Evolutionary conservation across 495 filamentous ascomycete species (phyloP).

Genomic region (Trichoderma reesei): DNA sequence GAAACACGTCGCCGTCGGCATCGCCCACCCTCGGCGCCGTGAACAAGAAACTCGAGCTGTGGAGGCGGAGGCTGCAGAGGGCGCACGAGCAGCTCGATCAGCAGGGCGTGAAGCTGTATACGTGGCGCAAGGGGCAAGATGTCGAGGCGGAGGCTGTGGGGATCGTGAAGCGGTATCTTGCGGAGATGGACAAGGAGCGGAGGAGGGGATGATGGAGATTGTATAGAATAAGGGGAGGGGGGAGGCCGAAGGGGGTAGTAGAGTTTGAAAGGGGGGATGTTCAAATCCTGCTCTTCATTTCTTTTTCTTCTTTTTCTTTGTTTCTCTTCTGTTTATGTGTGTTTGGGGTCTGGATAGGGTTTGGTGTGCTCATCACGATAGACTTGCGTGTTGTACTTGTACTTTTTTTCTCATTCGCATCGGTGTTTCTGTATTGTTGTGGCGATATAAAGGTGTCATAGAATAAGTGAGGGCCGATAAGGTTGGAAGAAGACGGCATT

Average conservation of each 20-base stretch:
- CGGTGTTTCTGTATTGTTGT: too few relatives aligned
- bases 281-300: too few relatives aligned
- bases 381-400: not conserved
- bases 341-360: not conserved
- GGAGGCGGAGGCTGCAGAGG: constrained; percentile 66
- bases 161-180: constrained; percentile 34
- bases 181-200: constrained; percentile 22
- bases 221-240: not conserved
- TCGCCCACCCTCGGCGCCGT: constrained; percentile 18
- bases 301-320: not conserved
- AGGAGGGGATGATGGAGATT: not conserved
- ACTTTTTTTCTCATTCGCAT: too few relatives aligned
- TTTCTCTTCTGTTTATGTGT: not conserved
- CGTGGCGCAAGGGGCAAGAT: constrained; percentile 81
- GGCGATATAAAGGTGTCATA: too few relatives aligned
- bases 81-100: constrained; percentile 61
- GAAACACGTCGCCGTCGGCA: constrained; percentile 9
- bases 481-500: too few relatives aligned
- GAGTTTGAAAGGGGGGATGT: not conserved
- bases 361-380: not conserved
- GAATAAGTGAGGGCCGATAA: too few relatives aligned
- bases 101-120: constrained; percentile 64
- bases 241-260: not conserved
- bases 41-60: constrained; percentile 77
- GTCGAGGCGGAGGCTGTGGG: constrained; percentile 45